Evolutionary conservation across 345 rosid genomes (phyloP).

Genomic region (Gossypium ekmanianum): DNA sequence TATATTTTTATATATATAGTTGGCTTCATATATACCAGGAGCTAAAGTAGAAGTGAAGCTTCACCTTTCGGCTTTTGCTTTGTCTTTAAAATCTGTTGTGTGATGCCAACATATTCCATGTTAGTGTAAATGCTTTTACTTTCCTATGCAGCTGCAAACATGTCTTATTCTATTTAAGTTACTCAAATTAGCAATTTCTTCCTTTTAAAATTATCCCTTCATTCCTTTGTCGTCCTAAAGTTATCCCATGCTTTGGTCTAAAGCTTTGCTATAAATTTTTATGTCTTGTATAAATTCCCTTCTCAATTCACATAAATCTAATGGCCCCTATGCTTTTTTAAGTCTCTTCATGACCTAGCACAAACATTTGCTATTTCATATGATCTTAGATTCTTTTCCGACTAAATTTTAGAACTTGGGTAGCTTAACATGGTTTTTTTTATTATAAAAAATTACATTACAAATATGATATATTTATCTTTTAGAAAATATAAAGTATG

Average conservation of each 20-base stretch:
- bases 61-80: conserved; percentile 3
- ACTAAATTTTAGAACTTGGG: no score
- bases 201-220: background rate
- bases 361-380: no score
- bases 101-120: background rate
- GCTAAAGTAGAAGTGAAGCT: conserved; percentile 1
- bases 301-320: background rate
- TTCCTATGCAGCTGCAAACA: background rate
- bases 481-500: no score
- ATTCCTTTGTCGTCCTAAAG: conserved; percentile 7
- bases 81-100: background rate
- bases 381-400: no score
- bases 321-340: background rate
- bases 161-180: background rate
- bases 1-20: background rate
- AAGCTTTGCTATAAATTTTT: background rate
- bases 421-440: no score
- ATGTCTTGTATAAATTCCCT: background rate
- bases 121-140: background rate
- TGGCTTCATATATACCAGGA: background rate
- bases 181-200: background rate
- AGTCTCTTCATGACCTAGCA: background rate
- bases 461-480: no score
- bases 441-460: no score
- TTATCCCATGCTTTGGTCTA: conserved; percentile 1